Evolutionary conservation across 345 rosid genomes (phyloP).

Genomic region (Psidium friedrichsthalianum): DNA sequence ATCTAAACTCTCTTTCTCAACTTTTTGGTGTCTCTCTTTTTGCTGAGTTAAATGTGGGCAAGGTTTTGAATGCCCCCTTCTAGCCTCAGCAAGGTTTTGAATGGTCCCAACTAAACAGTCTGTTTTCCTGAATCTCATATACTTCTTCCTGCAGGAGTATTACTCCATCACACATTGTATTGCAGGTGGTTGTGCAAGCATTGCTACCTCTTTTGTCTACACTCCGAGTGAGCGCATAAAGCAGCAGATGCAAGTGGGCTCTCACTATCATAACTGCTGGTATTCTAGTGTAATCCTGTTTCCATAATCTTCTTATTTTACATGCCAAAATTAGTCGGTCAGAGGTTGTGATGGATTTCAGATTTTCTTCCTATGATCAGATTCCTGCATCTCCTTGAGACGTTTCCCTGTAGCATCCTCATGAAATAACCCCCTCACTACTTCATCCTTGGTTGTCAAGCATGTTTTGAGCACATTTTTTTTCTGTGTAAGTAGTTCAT

Average conservation of each 20-base stretch:
- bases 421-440: neutral
- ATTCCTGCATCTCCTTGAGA: neutral
- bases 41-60: neutral
- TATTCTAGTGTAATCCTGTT: slow-evolving; percentile 5
- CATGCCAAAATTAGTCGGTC: neutral
- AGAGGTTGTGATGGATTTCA: neutral
- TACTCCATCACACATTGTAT: slow-evolving; percentile 65
- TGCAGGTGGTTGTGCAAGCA: slow-evolving; percentile 91
- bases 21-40: neutral
- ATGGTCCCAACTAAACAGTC: neutral
- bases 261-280: slow-evolving; percentile 80
- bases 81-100: neutral
- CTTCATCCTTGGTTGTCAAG: neutral
- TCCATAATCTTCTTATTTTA: neutral
- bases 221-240: slow-evolving; percentile 87
- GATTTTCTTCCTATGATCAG: neutral
- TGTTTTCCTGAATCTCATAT: neutral
- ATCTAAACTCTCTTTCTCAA: neutral
- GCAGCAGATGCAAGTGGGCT: slow-evolving; percentile 97
- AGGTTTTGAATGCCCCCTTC: neutral
- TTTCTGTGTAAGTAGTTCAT: neutral
- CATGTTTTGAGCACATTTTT: neutral
- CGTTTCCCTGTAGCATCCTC: neutral
- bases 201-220: slow-evolving; percentile 83
- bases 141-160: slow-evolving; percentile 48